Evolutionary conservation across 106 monocot species (phyloP).

Genomic region (Allium fistulosum): DNA sequence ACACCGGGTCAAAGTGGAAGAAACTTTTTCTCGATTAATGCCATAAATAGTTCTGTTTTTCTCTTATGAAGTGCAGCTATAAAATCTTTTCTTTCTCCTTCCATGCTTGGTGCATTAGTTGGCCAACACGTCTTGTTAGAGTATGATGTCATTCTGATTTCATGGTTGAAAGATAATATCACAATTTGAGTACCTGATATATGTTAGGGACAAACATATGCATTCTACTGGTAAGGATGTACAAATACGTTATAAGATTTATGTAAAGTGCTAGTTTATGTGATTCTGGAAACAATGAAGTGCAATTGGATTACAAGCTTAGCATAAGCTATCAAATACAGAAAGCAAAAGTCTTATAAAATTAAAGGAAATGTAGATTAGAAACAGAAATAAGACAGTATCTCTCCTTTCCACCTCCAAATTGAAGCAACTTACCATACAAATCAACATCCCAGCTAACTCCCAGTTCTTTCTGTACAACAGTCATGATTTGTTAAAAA

Average conservation of each 20-base stretch:
- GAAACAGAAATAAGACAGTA: too few species aligned
- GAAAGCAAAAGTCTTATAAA: background rate
- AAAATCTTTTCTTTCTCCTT: slow-evolving; percentile 78
- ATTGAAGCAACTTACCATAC: too few species aligned
- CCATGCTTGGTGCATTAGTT: slow-evolving; percentile 63
- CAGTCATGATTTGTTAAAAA: slow-evolving; percentile 5
- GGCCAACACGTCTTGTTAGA: slow-evolving; percentile 93
- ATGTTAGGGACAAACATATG: too few species aligned
- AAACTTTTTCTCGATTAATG: slow-evolving; percentile 84
- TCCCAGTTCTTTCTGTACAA: slow-evolving; percentile 64
- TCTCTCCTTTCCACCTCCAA: too few species aligned
- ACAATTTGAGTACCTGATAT: background rate
- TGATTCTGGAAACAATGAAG: background rate
- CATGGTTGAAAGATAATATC: background rate
- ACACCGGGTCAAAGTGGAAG: slow-evolving; percentile 96
- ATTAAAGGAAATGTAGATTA: background rate
- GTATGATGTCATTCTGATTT: slow-evolving; percentile 85
- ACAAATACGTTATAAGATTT: too few species aligned
- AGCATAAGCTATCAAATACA: background rate
- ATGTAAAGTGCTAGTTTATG: too few species aligned
- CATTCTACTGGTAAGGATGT: too few species aligned
- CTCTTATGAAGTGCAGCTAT: slow-evolving; percentile 95
- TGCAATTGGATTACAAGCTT: too few species aligned
- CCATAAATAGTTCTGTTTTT: slow-evolving; percentile 95
- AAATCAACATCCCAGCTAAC: slow-evolving; percentile 90